These are phyloP conservation scores for Murraya koenigii DNA, from an alignment of 345 rosid genomes.

Conservation along the genomic window DNA sequence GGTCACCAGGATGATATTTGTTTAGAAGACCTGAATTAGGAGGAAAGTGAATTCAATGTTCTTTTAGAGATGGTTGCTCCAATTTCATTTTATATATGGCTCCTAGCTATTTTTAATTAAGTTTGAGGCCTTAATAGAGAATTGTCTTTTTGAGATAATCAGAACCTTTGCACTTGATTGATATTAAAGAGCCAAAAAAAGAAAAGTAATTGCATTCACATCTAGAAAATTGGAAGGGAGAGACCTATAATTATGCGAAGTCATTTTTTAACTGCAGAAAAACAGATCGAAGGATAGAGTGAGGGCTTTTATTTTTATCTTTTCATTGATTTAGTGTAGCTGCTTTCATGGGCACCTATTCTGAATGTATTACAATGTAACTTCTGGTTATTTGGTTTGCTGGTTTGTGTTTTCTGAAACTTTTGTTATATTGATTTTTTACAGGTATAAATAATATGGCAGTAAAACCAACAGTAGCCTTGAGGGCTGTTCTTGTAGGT, in stretches of 20 bases:
- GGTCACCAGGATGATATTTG: background rate
- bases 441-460: slow-evolving; percentile 45
- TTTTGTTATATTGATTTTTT: slow-evolving; percentile 4
- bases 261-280: background rate
- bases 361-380: background rate
- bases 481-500: slow-evolving; percentile 80
- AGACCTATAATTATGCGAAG: background rate
- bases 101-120: background rate
- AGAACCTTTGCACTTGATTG: background rate
- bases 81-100: background rate
- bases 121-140: background rate
- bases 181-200: background rate
- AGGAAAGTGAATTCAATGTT: background rate
- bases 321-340: background rate
- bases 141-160: background rate
- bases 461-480: slow-evolving; percentile 83
- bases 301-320: background rate
- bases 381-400: background rate
- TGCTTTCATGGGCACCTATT: background rate
- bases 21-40: background rate
- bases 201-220: background rate
- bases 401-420: background rate
- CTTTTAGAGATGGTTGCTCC: background rate
- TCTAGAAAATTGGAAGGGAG: background rate
- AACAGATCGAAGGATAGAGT: background rate